A percentile compares a stretch with the other conserved stretches of the same genome.
Conservation (phyloP, 1,284 basidiomycete species). For the Apiotrichum mycotoxinovorans region DNA sequence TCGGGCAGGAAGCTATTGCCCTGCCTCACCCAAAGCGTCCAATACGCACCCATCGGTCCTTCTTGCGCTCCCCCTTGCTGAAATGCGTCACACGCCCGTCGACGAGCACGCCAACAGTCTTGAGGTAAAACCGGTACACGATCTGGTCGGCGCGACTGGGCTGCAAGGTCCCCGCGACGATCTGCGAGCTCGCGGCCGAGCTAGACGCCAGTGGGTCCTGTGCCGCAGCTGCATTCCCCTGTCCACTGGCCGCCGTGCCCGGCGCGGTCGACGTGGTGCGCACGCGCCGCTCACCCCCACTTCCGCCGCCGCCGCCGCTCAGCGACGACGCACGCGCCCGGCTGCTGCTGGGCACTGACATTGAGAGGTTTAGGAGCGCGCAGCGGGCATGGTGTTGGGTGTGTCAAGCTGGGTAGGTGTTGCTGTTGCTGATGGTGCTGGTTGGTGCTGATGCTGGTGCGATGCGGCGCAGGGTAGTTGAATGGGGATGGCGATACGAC, state of each 20-base stretch:
- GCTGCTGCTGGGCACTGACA: constrained; percentile 5
- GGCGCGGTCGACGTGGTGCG: not conserved
- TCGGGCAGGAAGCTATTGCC: too few species aligned
- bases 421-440: not conserved
- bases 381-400: constrained; percentile 1
- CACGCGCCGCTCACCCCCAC: not conserved
- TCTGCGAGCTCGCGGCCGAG: constrained; percentile 25
- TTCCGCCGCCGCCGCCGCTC: not conserved
- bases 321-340: constrained; percentile 1
- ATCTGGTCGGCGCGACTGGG: constrained; percentile 42
- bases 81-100: constrained; percentile 46
- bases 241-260: not conserved
- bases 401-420: not conserved
- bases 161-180: constrained; percentile 1
- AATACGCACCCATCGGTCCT: constrained; percentile 50
- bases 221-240: not conserved
- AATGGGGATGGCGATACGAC: too few species aligned
- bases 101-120: constrained; percentile 46
- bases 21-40: too few species aligned
- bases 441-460: not conserved
- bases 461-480: not conserved
- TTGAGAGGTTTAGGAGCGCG: not conserved
- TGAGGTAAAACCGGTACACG: constrained; percentile 47
- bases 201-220: constrained; percentile 15
- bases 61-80: constrained; percentile 33